Conservation (phyloP, 805 yeast species). For the Huiozyma naganishii region DNA sequence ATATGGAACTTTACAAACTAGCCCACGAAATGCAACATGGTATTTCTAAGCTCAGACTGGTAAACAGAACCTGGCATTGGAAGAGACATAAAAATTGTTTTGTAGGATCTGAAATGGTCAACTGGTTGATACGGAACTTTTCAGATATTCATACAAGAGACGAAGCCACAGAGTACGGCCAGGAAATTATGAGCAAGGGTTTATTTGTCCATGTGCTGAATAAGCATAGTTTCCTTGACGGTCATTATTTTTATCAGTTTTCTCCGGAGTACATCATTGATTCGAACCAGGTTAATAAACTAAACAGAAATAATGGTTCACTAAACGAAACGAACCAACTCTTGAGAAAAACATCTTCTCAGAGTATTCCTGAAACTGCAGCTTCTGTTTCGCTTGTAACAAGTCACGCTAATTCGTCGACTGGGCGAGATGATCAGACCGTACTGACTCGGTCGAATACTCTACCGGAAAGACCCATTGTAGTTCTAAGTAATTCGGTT, state of each 20-base stretch:
- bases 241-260: conserved; percentile 80
- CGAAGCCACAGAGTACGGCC: conserved; percentile 75
- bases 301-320: conserved; percentile 3
- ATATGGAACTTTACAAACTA: conserved; percentile 40
- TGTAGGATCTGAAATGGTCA: conserved; percentile 74
- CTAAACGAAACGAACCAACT: conserved; percentile 1
- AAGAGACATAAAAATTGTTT: conserved; percentile 67
- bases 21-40: conserved; percentile 55
- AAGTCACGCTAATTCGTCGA: conserved; percentile 6
- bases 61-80: conserved; percentile 88
- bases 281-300: conserved; percentile 7
- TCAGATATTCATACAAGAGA: conserved; percentile 73
- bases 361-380: conserved; percentile 5
- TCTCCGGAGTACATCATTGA: conserved; percentile 37
- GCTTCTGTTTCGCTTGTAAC: conserved; percentile 3
- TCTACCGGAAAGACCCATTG: conserved; percentile 20
- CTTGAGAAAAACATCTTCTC: conserved; percentile 4
- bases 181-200: conserved; percentile 58
- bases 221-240: conserved; percentile 79
- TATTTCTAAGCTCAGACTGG: conserved; percentile 50
- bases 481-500: conserved; percentile 57
- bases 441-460: not conserved
- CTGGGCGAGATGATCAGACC: conserved; percentile 8
- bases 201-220: conserved; percentile 73
- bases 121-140: conserved; percentile 73